Evolutionary conservation across 495 filamentous ascomycete genomes (phyloP).

Genomic region (Xylaria scruposa): DNA sequence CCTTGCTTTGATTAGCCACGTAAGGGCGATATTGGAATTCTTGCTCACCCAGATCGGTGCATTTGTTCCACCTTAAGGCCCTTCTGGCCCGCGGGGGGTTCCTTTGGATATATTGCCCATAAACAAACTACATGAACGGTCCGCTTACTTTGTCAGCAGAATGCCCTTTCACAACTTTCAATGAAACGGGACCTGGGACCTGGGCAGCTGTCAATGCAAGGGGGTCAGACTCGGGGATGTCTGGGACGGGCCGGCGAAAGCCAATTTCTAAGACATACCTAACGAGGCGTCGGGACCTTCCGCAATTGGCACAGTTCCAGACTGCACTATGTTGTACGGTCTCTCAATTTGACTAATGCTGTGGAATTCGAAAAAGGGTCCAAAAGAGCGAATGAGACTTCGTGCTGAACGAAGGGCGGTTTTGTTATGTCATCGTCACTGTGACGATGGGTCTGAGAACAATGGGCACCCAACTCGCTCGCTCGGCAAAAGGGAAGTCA

Average conservation of each 20-base stretch:
- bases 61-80: conserved; percentile 10
- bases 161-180: not conserved
- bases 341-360: conserved; percentile 19
- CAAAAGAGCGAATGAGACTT: conserved; percentile 21
- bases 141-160: conserved; percentile 5
- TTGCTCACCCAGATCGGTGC: not conserved
- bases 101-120: not conserved
- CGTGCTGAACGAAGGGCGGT: conserved; percentile 7
- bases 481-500: conserved; percentile 5
- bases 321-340: conserved; percentile 19
- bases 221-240: conserved; percentile 29
- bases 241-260: conserved; percentile 28
- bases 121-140: not conserved
- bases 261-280: conserved; percentile 29
- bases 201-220: conserved; percentile 27
- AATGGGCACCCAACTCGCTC: conserved; percentile 1
- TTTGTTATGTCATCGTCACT: not conserved
- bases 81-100: not conserved
- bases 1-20: conserved; percentile 22
- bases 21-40: conserved; percentile 17
- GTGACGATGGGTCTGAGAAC: conserved; percentile 4
- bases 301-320: conserved; percentile 38
- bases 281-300: conserved; percentile 37
- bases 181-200: conserved; percentile 13
- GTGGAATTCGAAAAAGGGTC: conserved; percentile 25